Base-by-base conservation (phyloP, 306 rosid genomes). In the Abrus precatorius region DNA sequence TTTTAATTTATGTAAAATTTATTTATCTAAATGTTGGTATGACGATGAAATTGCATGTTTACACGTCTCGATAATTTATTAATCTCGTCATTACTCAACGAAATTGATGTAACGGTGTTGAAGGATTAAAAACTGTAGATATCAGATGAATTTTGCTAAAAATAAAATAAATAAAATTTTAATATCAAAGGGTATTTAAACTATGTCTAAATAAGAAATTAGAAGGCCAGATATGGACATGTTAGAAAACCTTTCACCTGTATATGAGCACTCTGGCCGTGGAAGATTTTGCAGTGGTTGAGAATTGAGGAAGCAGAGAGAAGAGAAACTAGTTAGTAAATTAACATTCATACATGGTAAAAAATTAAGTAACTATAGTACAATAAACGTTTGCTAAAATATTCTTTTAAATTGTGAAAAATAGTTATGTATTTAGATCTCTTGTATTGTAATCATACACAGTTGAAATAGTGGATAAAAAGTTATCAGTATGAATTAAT, bases 231-330 rank as follows among this genome's bases (percentile, higher is more conserved):
- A 5, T 33, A 20, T 7, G 43, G 9, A 50, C 6, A 11, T 27
- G 55, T 28, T 34, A 11, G 53, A 29, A 38, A 7, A 36, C 0
- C 1, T 12, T 49, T 71, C 59, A 89, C 93, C 93, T 89, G 92
- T 59, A 92, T 65, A 8, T 80, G 69, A 80, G 94, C 94, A 83
- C 97, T 92, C 97, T 92, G 87, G 34, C 3, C 49, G 62, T 27
- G 73, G 63, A 34, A 60, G 52, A n/a, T 3, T 56, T 70, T 28
- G 54, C 52, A 48, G n/a, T 54, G 38, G 33, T 61, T 6, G 50
- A 32, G 3, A 67, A 2, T 36, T 36, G 4, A 34, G 4, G 40
- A 13, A 48, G 49, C 53, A 60, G 10, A 76, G 33, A 13, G 9
- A 53, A 47, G 48, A 75, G 49, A 34, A 63, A 28, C 3, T 38